A percentile compares a stretch with the other conserved stretches of the same genome.
phyloP scores from a whole-genome alignment of 2,329 filamentous ascomycete species.

The Teratosphaeria gauchensis region DNA sequence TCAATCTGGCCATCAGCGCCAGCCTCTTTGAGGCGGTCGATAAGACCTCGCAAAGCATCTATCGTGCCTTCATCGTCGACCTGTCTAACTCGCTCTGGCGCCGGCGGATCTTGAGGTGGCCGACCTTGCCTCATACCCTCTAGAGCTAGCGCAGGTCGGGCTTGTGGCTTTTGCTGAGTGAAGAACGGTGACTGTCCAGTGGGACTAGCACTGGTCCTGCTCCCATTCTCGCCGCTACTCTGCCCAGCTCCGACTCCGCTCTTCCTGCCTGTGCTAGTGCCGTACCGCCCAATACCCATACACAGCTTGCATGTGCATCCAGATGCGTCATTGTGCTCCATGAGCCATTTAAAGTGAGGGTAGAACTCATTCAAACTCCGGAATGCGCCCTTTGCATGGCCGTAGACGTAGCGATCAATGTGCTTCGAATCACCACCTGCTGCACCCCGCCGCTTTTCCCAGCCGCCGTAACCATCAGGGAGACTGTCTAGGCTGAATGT shows the following conservation, averaged over 20 bases:
- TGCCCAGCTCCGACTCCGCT: background rate
- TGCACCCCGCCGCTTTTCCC: constrained; percentile 36
- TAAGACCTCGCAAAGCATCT: constrained; percentile 42
- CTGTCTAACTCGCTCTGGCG: constrained; percentile 10
- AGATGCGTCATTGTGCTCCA: constrained; percentile 34
- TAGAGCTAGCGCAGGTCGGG: background rate
- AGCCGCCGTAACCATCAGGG: constrained; percentile 46
- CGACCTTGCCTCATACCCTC: background rate
- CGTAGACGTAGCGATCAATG: constrained; percentile 48
- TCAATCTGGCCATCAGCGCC: constrained; percentile 29
- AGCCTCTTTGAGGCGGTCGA: constrained; percentile 38
- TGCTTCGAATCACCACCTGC: constrained; percentile 20
- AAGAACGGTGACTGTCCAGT: constrained; percentile 5
- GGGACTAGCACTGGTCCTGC: constrained; percentile 9
- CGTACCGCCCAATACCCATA: constrained; percentile 9
- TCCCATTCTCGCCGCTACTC: background rate
- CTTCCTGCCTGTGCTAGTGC: background rate
- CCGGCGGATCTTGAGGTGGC: background rate
- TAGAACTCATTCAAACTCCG: constrained; percentile 40
- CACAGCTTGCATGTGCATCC: constrained; percentile 46
- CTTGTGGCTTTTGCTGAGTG: background rate
- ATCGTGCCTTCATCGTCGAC: constrained; percentile 45
- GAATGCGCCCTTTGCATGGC: constrained; percentile 50
- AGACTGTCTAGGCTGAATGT: constrained; percentile 43
- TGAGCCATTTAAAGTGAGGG: constrained; percentile 48